Evolutionary conservation across 352 stramenopile genomes (phyloP).

Genomic region (Pilasporangium apinafurcum): DNA sequence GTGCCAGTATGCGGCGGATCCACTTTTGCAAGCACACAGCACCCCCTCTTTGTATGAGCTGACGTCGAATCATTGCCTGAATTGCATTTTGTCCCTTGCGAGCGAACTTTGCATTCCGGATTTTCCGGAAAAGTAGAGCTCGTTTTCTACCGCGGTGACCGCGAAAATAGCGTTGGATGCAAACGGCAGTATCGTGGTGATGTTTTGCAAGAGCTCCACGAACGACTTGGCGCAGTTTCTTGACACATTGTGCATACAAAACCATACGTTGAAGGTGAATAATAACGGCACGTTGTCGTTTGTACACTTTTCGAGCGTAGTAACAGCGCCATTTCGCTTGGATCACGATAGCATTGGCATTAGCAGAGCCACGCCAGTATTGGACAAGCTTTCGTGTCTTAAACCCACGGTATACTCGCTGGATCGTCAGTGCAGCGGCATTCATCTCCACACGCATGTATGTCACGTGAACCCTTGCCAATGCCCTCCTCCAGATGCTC

Average conservation of each 20-base stretch:
- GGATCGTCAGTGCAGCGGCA: slow-evolving; percentile 21
- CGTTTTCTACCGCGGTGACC: slow-evolving; percentile 41
- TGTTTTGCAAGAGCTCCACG: slow-evolving; percentile 15
- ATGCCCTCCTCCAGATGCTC: slow-evolving; percentile 33
- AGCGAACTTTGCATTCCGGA: slow-evolving; percentile 39
- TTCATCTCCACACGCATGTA: slow-evolving; percentile 21
- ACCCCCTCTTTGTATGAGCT: slow-evolving; percentile 37
- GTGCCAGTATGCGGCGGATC: slow-evolving; percentile 27
- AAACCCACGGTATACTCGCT: slow-evolving; percentile 35
- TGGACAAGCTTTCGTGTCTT: slow-evolving; percentile 16
- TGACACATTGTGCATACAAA: slow-evolving; percentile 26
- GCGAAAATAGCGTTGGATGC: slow-evolving; percentile 42
- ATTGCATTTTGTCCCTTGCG: slow-evolving; percentile 46
- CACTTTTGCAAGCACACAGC: slow-evolving; percentile 42
- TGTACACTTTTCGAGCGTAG: slow-evolving; percentile 12
- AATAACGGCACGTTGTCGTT: slow-evolving; percentile 17
- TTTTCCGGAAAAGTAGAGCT: slow-evolving; percentile 58
- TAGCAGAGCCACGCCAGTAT: slow-evolving; percentile 18
- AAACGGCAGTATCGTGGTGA: slow-evolving; percentile 16
- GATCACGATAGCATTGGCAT: slow-evolving; percentile 18
- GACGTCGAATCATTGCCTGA: slow-evolving; percentile 37
- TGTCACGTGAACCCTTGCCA: slow-evolving; percentile 20
- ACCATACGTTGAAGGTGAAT: slow-evolving; percentile 29
- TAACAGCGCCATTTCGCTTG: slow-evolving; percentile 36
- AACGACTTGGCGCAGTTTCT: slow-evolving; percentile 16